Percentiles rank a stretch among this genome's conserved stretches.
phyloP scores from a whole-genome alignment of 805 yeast genomes.

The Zygotorulaspora danielsina region DNA sequence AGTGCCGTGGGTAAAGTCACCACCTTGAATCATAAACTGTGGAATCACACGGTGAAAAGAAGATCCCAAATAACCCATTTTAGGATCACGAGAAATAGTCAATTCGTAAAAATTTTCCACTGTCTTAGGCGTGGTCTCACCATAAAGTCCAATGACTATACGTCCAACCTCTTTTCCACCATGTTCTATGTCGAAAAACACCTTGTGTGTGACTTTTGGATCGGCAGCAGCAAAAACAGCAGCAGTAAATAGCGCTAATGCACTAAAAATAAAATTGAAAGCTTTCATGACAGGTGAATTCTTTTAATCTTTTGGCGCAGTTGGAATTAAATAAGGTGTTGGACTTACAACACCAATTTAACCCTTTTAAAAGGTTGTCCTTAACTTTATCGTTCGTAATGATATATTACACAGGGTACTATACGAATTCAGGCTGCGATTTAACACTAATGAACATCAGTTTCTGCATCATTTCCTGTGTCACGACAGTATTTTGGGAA shows the following conservation, averaged over 20 bases:
- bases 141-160: slow-evolving; percentile 81
- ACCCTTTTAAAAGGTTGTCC: too few relatives aligned
- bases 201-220: slow-evolving; percentile 61
- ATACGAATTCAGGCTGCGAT: slow-evolving; percentile 33
- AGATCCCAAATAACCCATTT: slow-evolving; percentile 56
- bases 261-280: slow-evolving; percentile 14
- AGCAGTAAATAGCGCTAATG: slow-evolving; percentile 14
- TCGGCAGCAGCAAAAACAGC: slow-evolving; percentile 26
- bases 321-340: too few relatives aligned
- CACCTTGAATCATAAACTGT: slow-evolving; percentile 75
- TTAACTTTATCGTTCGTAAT: slow-evolving; percentile 7
- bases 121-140: slow-evolving; percentile 81
- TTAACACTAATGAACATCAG: slow-evolving; percentile 32
- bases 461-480: slow-evolving; percentile 33
- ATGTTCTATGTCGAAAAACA: slow-evolving; percentile 79
- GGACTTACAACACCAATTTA: too few relatives aligned
- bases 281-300: slow-evolving; percentile 16
- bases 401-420: slow-evolving; percentile 2
- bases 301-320: too few relatives aligned
- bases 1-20: slow-evolving; percentile 66
- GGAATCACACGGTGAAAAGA: slow-evolving; percentile 71
- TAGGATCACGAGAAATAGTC: slow-evolving; percentile 68
- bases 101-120: slow-evolving; percentile 83
- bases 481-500: slow-evolving; percentile 16
- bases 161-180: slow-evolving; percentile 77